These are phyloP conservation scores for Cyclotella baltica DNA, from an alignment of 108 stramenopile species.

Conservation along the genomic window DNA sequence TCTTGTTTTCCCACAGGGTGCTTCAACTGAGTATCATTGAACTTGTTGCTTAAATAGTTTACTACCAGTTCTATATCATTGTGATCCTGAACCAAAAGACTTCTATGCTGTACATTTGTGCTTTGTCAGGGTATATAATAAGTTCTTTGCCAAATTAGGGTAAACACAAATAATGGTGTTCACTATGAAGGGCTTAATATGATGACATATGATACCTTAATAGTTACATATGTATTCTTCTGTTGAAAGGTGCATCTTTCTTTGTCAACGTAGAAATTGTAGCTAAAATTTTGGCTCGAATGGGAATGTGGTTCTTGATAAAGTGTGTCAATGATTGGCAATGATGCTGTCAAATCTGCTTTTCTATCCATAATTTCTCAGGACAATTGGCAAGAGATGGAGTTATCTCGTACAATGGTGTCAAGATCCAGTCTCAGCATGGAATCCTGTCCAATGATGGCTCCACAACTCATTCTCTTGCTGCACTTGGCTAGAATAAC, in stretches of 20 bases:
- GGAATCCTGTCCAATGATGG: not conserved
- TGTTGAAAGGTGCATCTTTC: constrained; percentile 13
- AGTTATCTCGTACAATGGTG: not conserved
- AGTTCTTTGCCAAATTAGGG: constrained; percentile 48
- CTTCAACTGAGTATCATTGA: constrained; percentile 45
- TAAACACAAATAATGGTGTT: constrained; percentile 27
- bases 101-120: constrained; percentile 44
- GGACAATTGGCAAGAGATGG: not conserved
- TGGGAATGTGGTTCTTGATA: constrained; percentile 42
- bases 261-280: constrained; percentile 37
- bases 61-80: constrained; percentile 11
- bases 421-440: not conserved
- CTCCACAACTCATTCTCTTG: not conserved
- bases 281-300: constrained; percentile 23
- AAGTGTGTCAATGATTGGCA: too few species aligned
- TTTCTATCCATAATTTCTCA: not conserved
- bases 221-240: constrained; percentile 15
- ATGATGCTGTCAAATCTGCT: not conserved
- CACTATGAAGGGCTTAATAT: not conserved
- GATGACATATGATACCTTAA: not conserved
- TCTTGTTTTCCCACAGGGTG: constrained; percentile 57
- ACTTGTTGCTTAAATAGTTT: constrained; percentile 33
- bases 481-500: not conserved
- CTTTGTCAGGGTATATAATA: constrained; percentile 53
- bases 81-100: constrained; percentile 46